Evolutionary conservation across 208 protist genomes (phyloP), one percentile per base, ranked within the genome.

Genomic region (Leishmania braziliensis): DNA sequence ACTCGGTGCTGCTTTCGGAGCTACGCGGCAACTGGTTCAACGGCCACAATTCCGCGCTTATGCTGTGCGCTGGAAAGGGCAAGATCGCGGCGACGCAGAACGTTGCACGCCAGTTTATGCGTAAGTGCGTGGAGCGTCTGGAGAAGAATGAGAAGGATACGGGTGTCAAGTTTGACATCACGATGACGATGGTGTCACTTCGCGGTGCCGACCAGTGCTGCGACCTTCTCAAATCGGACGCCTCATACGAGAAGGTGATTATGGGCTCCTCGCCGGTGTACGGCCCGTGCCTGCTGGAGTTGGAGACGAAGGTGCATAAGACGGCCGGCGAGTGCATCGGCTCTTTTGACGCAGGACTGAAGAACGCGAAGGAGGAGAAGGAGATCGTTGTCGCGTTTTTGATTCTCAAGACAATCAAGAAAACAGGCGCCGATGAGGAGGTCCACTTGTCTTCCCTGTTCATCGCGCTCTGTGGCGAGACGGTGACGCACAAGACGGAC

Each of bases 391-490:
- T 80, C 18, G 88, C 81, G 62, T 96, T 96, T 81, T 84, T 94
- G 54, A 88, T 96, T 46, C 86, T 96, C 58, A 96, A 96, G 78
- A 88, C 89, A 70, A 84, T 88, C 76, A 93, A 91, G 80, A 91
- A 90, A 81, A 86, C 78, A 54, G 83, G 86, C 23, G 70, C 78
- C 12, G 89, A 89, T 43, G 84, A 74, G 76, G 90, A 93, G 66
- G 91, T 96, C n/a, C 88, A 92, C 82, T 81, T 96, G 5, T 94
- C 90, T 14, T 96, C 92, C 12, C 81, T 96, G 36, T 94, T 89
- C 85, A 73, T 96, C 43, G 89, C 84, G 16, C 76, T 92, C 36
- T 84, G 89, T 48, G 87, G 86, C 53, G 89, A 94, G 82, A 84
- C 84, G 75, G 54, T 88, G 53, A 73, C 84, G 20, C 86, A 88